These are phyloP conservation scores for Podaxis sp. DNA, from an alignment of 768 basidiomycete genomes.

Conservation along the genomic window DNA sequence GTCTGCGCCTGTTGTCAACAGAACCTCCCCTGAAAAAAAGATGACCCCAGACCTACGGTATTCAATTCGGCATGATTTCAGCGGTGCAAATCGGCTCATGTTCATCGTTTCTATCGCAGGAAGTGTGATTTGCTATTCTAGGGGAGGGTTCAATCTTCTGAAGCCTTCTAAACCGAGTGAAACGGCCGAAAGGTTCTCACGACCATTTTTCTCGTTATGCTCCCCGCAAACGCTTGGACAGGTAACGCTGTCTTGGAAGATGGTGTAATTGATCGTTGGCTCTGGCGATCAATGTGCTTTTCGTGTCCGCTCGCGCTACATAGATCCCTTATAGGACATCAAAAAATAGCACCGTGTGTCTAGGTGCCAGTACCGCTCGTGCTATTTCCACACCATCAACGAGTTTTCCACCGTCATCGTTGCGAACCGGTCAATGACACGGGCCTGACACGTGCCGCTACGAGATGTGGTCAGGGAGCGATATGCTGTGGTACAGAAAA, in stretches of 20 bases:
- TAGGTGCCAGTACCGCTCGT: background rate
- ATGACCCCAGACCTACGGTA: conserved; percentile 3
- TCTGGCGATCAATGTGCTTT: background rate
- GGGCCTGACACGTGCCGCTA: background rate
- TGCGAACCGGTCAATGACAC: background rate
- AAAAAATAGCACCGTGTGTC: background rate
- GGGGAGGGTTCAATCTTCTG: background rate
- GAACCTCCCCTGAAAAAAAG: background rate
- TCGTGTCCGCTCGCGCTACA: background rate
- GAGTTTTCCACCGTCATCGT: background rate
- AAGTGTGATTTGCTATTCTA: background rate
- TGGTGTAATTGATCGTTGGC: background rate
- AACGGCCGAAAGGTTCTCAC: background rate
- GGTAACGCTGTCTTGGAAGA: background rate
- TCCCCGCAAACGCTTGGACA: background rate
- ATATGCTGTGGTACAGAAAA: background rate
- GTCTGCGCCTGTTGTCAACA: background rate
- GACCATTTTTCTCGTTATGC: background rate
- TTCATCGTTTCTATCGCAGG: background rate
- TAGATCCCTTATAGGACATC: background rate
- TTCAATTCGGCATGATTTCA: conserved; percentile 8
- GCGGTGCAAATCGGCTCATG: background rate
- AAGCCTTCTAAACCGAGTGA: background rate
- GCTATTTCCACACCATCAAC: conserved; percentile 2
- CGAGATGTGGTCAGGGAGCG: background rate